A percentile compares a stretch with the other conserved stretches of the same genome.
These are phyloP conservation scores for Alnus rubra DNA, from an alignment of 306 rosid species.

Conservation along the genomic window DNA sequence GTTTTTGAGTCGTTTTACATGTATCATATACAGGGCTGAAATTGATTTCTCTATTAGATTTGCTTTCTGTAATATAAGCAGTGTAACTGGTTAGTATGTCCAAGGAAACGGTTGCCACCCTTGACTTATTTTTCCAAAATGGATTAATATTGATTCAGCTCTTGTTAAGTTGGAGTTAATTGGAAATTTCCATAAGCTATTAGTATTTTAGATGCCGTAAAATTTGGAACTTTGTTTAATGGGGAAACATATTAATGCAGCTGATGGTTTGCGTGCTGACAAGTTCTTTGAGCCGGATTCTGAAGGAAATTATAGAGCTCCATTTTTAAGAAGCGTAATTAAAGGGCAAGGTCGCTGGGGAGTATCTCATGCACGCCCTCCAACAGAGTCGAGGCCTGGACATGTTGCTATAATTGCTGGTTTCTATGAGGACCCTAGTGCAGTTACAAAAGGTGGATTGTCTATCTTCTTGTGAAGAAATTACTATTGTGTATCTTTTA, in stretches of 20 bases:
- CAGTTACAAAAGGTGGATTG: slow-evolving; percentile 75
- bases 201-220: neutral
- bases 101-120: neutral
- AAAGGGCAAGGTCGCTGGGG: slow-evolving; percentile 86
- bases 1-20: neutral
- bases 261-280: slow-evolving; percentile 92
- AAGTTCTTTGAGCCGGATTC: slow-evolving; percentile 81
- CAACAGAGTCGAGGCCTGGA: slow-evolving; percentile 93
- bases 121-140: neutral
- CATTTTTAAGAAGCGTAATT: slow-evolving; percentile 71
- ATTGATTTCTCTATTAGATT: neutral
- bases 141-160: neutral
- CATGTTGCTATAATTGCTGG: slow-evolving; percentile 87
- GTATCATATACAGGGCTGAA: neutral
- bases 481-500: neutral
- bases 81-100: neutral
- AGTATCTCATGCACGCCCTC: slow-evolving; percentile 95
- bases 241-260: slow-evolving; percentile 41
- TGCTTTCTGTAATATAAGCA: neutral
- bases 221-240: slow-evolving; percentile 3
- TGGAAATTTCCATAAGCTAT: neutral
- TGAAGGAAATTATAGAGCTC: slow-evolving; percentile 70
- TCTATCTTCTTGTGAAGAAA: neutral
- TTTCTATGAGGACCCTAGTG: slow-evolving; percentile 95
- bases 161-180: neutral